Evolutionary conservation across 148 eudicot species (phyloP).

Genomic region (Agrostemma githago): DNA sequence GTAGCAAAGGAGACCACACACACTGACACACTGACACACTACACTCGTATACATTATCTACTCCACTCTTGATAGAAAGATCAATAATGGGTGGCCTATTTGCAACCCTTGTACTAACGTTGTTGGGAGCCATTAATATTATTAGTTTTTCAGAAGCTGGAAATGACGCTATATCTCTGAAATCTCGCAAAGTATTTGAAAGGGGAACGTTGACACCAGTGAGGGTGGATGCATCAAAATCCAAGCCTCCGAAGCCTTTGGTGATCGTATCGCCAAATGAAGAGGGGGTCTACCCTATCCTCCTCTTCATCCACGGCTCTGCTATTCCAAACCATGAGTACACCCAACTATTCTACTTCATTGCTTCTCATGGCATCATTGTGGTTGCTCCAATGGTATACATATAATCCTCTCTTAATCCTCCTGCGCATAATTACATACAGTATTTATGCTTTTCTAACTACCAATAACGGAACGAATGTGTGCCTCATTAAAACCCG

Average conservation of each 20-base stretch:
- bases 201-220: neutral
- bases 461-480: no score
- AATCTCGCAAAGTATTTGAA: neutral
- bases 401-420: neutral
- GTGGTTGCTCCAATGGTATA: constrained; percentile 39
- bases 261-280: constrained; percentile 23
- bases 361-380: constrained; percentile 41
- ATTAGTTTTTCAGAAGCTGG: neutral
- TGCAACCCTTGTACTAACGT: neutral
- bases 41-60: neutral
- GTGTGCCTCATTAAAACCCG: no score
- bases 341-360: constrained; percentile 13
- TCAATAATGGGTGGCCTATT: neutral
- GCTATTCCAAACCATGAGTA: constrained; percentile 16
- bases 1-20: no score
- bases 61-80: neutral
- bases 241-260: constrained; percentile 16
- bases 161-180: neutral
- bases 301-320: constrained; percentile 26
- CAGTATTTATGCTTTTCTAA: no score
- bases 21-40: no score
- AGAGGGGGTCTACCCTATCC: constrained; percentile 24
- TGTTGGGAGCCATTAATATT: neutral
- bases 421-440: neutral
- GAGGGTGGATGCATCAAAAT: neutral